Evolutionary conservation across 164 flowering plant genomes (phyloP).

Genomic region (Sextonia rubra): DNA sequence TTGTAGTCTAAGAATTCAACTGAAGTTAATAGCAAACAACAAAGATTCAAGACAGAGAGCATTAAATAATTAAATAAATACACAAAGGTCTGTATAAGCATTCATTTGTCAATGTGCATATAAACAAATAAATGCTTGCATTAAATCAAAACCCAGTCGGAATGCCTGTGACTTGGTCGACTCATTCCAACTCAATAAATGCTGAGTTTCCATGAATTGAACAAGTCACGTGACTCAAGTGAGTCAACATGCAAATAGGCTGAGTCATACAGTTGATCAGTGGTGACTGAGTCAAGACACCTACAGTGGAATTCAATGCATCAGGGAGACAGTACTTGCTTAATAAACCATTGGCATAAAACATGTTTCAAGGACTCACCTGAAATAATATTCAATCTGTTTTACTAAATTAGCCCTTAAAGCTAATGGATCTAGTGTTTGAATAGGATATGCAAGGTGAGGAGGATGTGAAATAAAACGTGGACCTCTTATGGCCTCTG

Average conservation of each 20-base stretch:
- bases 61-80: no score
- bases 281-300: no score
- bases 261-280: no score
- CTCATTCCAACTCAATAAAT: no score
- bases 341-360: not conserved
- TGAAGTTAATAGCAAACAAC: not conserved
- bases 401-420: slow-evolving; percentile 48
- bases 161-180: not conserved
- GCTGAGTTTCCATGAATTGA: no score
- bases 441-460: slow-evolving; percentile 30
- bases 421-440: slow-evolving; percentile 31
- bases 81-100: no score
- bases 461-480: slow-evolving; percentile 44
- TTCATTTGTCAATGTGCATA: not conserved
- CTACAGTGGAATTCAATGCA: no score
- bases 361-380: slow-evolving; percentile 36
- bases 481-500: slow-evolving; percentile 55
- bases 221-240: no score
- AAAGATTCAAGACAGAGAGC: not conserved
- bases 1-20: not conserved
- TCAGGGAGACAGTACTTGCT: no score
- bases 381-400: slow-evolving; percentile 95
- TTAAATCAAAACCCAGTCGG: not conserved
- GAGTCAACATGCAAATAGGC: no score
- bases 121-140: not conserved